Percentiles rank a stretch among this genome's conserved stretches.
These are phyloP conservation scores for Dipodascus albidus DNA, from an alignment of 805 yeast genomes.

Conservation along the genomic window DNA sequence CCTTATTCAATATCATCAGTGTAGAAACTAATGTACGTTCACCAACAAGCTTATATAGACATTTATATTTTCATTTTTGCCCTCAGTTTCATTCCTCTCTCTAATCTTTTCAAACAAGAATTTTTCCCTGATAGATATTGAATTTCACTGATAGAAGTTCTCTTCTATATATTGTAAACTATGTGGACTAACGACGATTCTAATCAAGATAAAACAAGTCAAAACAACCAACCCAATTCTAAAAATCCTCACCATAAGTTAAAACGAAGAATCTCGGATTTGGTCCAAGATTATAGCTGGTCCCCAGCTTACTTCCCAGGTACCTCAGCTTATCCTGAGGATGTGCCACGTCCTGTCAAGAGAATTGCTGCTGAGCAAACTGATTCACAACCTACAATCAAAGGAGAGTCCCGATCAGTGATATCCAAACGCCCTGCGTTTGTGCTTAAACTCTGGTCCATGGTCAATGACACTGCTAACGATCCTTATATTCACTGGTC, in stretches of 20 bases:
- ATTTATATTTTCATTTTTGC: too few species aligned
- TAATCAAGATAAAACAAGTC: background rate
- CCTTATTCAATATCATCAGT: too few species aligned
- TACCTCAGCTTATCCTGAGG: background rate
- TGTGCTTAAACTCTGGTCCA: slow-evolving; percentile 87
- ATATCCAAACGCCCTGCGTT: slow-evolving; percentile 59
- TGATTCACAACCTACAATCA: background rate
- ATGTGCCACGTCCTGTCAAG: background rate
- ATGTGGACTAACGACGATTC: background rate
- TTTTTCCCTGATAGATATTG: too few species aligned
- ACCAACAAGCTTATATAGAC: too few species aligned
- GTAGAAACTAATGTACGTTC: too few species aligned
- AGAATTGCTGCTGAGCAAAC: background rate
- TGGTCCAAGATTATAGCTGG: background rate
- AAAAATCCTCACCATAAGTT: background rate
- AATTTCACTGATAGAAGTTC: too few species aligned
- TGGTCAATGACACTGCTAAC: slow-evolving; percentile 78
- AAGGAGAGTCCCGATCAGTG: slow-evolving; percentile 9
- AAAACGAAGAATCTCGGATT: background rate
- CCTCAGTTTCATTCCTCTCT: too few species aligned
- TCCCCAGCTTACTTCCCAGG: background rate
- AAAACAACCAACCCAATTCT: too few species aligned
- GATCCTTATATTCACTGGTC: slow-evolving; percentile 73
- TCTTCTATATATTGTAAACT: too few species aligned
- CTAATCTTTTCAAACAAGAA: too few species aligned